Base-by-base conservation (phyloP, 2,329 filamentous ascomycete species). In the Hansfordia pulvinata region DNA sequence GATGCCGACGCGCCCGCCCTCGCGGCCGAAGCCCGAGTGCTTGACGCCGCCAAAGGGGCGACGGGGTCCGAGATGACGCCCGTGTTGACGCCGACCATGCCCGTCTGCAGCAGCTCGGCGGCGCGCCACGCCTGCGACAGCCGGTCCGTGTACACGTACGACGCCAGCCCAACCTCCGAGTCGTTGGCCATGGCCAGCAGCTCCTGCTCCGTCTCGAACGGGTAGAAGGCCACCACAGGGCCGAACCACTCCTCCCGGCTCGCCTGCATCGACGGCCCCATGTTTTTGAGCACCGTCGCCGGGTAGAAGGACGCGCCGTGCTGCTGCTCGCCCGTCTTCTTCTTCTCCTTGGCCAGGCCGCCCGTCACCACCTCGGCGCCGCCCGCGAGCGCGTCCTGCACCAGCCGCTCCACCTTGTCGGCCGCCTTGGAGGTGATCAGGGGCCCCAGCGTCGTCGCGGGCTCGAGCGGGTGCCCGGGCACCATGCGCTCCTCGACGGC, bases 231-330 rank as follows among this genome's bases (percentile, higher is more conserved):
- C 0, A 84, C 85, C 0, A 93, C 77, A 3, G 86, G 86, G 0
- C 86, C 86, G 47, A 94, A 94, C 0, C 85, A 93, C 60, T 94
- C 86, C 52, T 93, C 85, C 2, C 61, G 60, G 7, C 79, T 75
- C 39, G 93, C 64, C 33, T 68, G 63, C 86, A 93, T 93, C 21
- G 83, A 70, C 28, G 62, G 56, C 10, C 62, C 90, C 73, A 92
- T 84, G 35, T 78, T 78, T n/a, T 78, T 74, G 31, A 94, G 68
- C 20, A 93, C 77, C 0, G 86, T 93, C 1, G 81, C 81, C 43
- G 82, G 68, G 56, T 77, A 93, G 58, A 88, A 94, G 57, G 88
- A 86, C 21, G 60, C 46, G 6, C 85, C 85, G 3, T 90, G 60
- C 12, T 82, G 69, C 44, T 64, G 69, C 47, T 78, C 62, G n/a